Conservation (phyloP, 2,329 filamentous ascomycete genomes). For the Trichoderma asperellum region DNA sequence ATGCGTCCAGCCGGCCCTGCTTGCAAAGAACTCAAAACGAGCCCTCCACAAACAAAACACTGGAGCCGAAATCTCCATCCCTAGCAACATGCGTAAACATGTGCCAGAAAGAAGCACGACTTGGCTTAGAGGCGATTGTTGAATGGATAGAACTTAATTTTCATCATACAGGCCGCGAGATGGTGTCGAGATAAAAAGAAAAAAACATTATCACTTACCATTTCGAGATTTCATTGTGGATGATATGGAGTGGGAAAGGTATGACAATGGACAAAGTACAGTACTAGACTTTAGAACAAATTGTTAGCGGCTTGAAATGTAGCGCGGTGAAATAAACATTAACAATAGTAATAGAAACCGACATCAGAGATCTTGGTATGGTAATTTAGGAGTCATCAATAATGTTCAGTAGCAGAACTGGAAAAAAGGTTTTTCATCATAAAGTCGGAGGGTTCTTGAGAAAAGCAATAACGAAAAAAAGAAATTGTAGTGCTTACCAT, state of each 20-base stretch:
- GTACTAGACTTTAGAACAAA: slow-evolving; percentile 4
- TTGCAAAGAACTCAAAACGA: slow-evolving; percentile 58
- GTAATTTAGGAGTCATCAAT: slow-evolving; percentile 68
- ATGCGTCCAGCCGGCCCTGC: slow-evolving; percentile 64
- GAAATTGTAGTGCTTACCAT: slow-evolving; percentile 3
- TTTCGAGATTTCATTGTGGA: neutral
- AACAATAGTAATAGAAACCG: neutral
- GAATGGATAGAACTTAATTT: slow-evolving; percentile 72
- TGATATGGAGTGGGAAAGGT: neutral
- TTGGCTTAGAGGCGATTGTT: slow-evolving; percentile 69
- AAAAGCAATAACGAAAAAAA: neutral
- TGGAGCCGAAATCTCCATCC: slow-evolving; percentile 75
- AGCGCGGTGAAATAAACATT: neutral
- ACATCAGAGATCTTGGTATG: slow-evolving; percentile 66
- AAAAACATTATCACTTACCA: slow-evolving; percentile 2
- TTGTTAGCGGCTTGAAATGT: slow-evolving; percentile 12
- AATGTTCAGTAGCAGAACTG: slow-evolving; percentile 77
- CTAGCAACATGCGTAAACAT: slow-evolving; percentile 58
- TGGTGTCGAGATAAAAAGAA: slow-evolving; percentile 30
- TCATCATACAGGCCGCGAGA: slow-evolving; percentile 41
- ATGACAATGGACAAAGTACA: neutral
- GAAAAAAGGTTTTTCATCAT: slow-evolving; percentile 68
- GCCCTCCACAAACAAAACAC: slow-evolving; percentile 50
- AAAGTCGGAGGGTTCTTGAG: neutral
- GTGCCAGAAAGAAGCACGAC: slow-evolving; percentile 74